A percentile compares a stretch with the other conserved stretches of the same genome.
phyloP scores from a whole-genome alignment of 345 rosid genomes.

The Euphorbia tirucalli region DNA sequence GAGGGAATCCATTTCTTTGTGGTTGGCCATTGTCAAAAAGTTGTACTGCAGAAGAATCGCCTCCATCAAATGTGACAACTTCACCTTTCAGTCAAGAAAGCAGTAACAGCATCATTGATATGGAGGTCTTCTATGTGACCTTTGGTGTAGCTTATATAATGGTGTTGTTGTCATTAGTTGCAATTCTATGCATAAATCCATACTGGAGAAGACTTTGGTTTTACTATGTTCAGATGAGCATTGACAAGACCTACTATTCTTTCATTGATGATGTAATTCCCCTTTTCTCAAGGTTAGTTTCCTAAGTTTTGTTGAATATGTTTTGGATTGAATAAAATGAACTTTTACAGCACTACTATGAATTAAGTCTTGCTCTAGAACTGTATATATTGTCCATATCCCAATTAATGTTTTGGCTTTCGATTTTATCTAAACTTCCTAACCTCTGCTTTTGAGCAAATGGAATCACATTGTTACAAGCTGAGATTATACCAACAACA shows the following conservation, averaged over 20 bases:
- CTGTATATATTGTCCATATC: no score
- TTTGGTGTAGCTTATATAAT: not conserved
- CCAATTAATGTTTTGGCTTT: no score
- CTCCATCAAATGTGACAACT: not conserved
- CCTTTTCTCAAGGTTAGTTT: not conserved
- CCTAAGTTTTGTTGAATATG: not conserved
- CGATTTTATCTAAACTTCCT: no score
- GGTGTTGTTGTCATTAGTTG: not conserved
- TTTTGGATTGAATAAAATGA: no score
- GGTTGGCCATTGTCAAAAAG: slow-evolving; percentile 23
- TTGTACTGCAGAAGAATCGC: not conserved
- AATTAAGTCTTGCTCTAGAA: no score
- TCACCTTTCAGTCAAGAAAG: not conserved
- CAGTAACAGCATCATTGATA: slow-evolving; percentile 4
- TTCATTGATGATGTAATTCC: not conserved
- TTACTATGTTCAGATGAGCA: not conserved
- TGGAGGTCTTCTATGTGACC: slow-evolving; percentile 2
- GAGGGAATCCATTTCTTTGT: slow-evolving; percentile 29
- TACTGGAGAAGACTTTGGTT: not conserved
- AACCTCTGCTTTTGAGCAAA: no score
- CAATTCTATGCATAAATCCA: not conserved
- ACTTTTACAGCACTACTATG: no score
- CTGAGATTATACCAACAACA: no score
- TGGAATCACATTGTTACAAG: no score
- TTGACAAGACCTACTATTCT: not conserved